Conservation (phyloP, 768 basidiomycete species). For the Cytidiella melzeri region DNA sequence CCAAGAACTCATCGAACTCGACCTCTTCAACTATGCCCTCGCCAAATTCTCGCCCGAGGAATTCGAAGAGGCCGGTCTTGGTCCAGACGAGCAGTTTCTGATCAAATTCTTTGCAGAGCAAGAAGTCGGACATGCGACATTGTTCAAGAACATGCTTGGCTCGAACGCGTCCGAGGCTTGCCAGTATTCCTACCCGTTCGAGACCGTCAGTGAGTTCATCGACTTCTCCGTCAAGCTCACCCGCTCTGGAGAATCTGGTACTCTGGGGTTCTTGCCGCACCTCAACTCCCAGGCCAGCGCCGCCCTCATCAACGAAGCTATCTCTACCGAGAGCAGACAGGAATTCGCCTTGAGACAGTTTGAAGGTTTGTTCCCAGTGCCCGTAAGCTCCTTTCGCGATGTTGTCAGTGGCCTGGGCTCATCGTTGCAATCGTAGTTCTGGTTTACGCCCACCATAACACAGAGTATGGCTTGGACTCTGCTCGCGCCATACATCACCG, state of each 20-base stretch:
- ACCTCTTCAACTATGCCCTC: slow-evolving; percentile 53
- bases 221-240: slow-evolving; percentile 47
- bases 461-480: slow-evolving; percentile 62
- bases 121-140: slow-evolving; percentile 54
- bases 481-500: slow-evolving; percentile 44
- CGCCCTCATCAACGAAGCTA: slow-evolving; percentile 45
- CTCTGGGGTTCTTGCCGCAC: slow-evolving; percentile 60
- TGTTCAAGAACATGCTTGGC: slow-evolving; percentile 47
- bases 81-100: slow-evolving; percentile 45
- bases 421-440: slow-evolving; percentile 22
- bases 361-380: slow-evolving; percentile 56
- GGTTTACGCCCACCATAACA: slow-evolving; percentile 51
- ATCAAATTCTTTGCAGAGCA: slow-evolving; percentile 61
- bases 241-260: slow-evolving; percentile 51
- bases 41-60: slow-evolving; percentile 47
- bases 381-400: slow-evolving; percentile 23
- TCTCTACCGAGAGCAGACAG: slow-evolving; percentile 58
- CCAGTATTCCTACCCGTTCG: slow-evolving; percentile 50
- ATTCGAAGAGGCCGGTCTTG: slow-evolving; percentile 49
- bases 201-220: slow-evolving; percentile 50
- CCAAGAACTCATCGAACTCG: slow-evolving; percentile 59
- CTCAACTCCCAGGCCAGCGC: slow-evolving; percentile 52
- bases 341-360: slow-evolving; percentile 63
- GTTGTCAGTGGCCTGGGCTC: background rate
- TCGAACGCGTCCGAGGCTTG: slow-evolving; percentile 41